Evolutionary conservation across 306 rosid genomes (phyloP).

Genomic region (Pyrus pyrifolia): DNA sequence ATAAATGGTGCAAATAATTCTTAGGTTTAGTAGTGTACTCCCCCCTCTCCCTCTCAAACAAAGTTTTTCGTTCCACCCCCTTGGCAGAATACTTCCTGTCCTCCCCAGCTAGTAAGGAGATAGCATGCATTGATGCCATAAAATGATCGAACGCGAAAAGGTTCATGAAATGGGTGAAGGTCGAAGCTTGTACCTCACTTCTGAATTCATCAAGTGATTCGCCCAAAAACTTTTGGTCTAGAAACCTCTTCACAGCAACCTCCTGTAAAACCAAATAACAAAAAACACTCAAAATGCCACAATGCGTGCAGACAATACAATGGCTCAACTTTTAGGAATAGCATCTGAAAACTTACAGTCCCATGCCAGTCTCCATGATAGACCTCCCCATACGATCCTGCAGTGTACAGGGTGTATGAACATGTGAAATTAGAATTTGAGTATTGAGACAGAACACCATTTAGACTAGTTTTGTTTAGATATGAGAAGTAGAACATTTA

Average conservation of each 20-base stretch:
- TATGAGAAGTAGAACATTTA: conserved; percentile 16
- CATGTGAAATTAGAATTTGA: conserved; percentile 13
- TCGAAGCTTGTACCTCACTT: conserved; percentile 60
- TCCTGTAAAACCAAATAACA: conserved; percentile 47
- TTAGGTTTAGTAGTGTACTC: too few relatives aligned
- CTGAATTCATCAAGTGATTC: conserved; percentile 88
- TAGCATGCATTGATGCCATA: not conserved
- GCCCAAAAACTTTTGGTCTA: conserved; percentile 81
- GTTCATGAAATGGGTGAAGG: not conserved
- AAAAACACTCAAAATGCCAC: conserved; percentile 5
- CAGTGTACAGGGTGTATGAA: conserved; percentile 24
- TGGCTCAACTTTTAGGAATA: conserved; percentile 1
- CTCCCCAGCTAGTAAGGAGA: not conserved
- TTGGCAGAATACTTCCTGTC: too few relatives aligned
- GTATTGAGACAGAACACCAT: conserved; percentile 4
- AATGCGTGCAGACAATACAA: not conserved
- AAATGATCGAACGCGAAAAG: not conserved
- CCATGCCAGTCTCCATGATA: conserved; percentile 95
- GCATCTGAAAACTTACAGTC: conserved; percentile 68
- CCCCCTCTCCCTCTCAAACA: too few relatives aligned
- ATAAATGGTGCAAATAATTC: too few relatives aligned
- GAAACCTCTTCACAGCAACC: conserved; percentile 91
- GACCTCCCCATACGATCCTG: conserved; percentile 99
- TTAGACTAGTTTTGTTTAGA: conserved; percentile 10
- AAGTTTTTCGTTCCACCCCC: too few relatives aligned